phyloP scores from a whole-genome alignment of 768 basidiomycete genomes.

The Tricholoma hemisulphureum region DNA sequence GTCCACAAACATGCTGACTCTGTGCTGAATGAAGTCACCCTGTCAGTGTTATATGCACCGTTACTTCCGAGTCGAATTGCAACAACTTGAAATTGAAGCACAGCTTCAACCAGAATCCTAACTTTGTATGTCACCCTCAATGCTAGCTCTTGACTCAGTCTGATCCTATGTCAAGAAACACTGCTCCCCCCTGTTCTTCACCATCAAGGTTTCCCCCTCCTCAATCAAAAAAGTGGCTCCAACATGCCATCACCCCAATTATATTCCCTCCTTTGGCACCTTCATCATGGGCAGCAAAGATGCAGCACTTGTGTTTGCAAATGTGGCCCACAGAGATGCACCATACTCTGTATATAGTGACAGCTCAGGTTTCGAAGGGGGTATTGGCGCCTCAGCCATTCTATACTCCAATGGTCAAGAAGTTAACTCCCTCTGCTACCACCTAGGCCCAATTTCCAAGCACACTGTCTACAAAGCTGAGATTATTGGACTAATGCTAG shows the following conservation, averaged over 20 bases:
- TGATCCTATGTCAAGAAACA: conserved; percentile 1
- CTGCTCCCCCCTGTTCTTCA: conserved; percentile 5
- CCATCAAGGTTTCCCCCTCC: neutral
- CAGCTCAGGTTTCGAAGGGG: conserved; percentile 7
- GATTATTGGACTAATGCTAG: conserved; percentile 6
- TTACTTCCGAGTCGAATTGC: no score
- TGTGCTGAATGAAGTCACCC: no score
- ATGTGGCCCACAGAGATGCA: neutral
- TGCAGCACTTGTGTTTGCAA: neutral
- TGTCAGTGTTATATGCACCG: no score
- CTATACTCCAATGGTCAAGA: neutral
- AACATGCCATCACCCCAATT: neutral
- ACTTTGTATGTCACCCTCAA: no score
- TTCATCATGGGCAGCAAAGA: conserved; percentile 2
- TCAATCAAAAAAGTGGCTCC: neutral
- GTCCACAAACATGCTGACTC: no score
- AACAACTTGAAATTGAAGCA: no score
- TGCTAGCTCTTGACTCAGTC: no score
- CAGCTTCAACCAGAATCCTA: no score
- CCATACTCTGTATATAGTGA: conserved; percentile 4
- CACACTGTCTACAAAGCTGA: conserved; percentile 9
- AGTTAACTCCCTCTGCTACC: neutral
- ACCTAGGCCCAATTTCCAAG: neutral
- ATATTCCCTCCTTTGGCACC: conserved; percentile 2
- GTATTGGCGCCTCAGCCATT: conserved; percentile 7